phyloP scores from a whole-genome alignment of 2,329 filamentous ascomycete species.

The Rasamsonia emersonii region DNA sequence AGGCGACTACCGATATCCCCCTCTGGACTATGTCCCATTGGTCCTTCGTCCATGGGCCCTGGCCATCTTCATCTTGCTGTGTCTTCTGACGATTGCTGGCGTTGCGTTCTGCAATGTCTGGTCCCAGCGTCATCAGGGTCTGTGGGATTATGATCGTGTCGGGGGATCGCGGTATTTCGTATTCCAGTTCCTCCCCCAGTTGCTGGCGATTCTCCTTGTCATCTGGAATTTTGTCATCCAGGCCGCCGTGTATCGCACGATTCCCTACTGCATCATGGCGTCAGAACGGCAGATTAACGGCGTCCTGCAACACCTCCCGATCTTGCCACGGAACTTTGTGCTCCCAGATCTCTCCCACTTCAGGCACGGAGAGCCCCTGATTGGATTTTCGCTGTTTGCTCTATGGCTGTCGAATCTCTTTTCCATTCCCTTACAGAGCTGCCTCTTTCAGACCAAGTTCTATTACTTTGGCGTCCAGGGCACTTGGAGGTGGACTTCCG shows the following conservation, averaged over 20 bases:
- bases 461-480: conserved; percentile 51
- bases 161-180: conserved; percentile 72
- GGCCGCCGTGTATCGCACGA: conserved; percentile 62
- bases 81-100: conserved; percentile 60
- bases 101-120: conserved; percentile 66
- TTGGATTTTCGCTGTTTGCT: conserved; percentile 57
- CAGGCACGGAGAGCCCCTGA: conserved; percentile 56
- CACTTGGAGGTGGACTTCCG: conserved; percentile 70
- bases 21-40: conserved; percentile 61
- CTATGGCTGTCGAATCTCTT: conserved; percentile 69
- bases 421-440: conserved; percentile 71
- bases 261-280: conserved; percentile 72
- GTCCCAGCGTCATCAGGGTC: conserved; percentile 53
- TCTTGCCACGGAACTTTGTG: conserved; percentile 56
- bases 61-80: conserved; percentile 50
- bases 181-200: conserved; percentile 74
- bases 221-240: conserved; percentile 71
- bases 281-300: conserved; percentile 51
- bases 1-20: conserved; percentile 36
- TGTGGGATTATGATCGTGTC: conserved; percentile 60
- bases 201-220: conserved; percentile 62
- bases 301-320: conserved; percentile 54
- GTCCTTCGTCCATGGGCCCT: conserved; percentile 62
- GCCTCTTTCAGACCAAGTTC: conserved; percentile 60
- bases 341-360: conserved; percentile 62